Percentiles rank a stretch among this genome's conserved stretches.
Evolutionary conservation across 108 stramenopile species (phyloP).

Genomic region (Fragilariopsis cylindrus): DNA sequence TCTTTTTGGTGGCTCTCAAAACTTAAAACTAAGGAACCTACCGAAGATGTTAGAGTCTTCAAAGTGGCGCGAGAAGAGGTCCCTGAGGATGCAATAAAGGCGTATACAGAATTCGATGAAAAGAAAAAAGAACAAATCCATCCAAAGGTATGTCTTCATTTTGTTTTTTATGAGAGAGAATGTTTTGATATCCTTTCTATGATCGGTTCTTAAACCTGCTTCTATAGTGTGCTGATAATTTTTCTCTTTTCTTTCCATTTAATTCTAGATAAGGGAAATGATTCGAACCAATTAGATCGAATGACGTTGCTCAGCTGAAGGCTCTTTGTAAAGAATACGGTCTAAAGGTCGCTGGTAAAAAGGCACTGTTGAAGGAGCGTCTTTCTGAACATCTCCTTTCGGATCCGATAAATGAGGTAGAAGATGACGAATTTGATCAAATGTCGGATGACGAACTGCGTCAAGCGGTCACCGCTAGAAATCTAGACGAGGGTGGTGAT

Average conservation of each 20-base stretch:
- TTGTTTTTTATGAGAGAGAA: background rate
- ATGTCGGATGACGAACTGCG: conserved; percentile 79
- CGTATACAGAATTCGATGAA: conserved; percentile 34
- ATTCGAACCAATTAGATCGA: conserved; percentile 64
- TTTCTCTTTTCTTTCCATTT: background rate
- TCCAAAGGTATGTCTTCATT: background rate
- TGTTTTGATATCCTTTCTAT: background rate
- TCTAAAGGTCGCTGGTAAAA: conserved; percentile 86
- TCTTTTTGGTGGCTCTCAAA: conserved; percentile 87
- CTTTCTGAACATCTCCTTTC: conserved; percentile 69
- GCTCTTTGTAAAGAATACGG: conserved; percentile 81
- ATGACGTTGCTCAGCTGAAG: conserved; percentile 83
- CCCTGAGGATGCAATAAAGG: conserved; percentile 79
- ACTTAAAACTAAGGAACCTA: conserved; percentile 69
- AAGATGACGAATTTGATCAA: conserved; percentile 64
- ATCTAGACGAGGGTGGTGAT: conserved; percentile 43
- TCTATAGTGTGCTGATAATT: background rate
- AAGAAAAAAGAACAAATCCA: background rate
- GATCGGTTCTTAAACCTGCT: background rate
- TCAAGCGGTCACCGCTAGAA: conserved; percentile 53
- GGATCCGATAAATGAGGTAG: background rate
- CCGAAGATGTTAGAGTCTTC: conserved; percentile 76
- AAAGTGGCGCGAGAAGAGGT: conserved; percentile 82
- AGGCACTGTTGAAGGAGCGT: conserved; percentile 70
- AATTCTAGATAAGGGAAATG: conserved; percentile 14